Base-by-base conservation (phyloP, 2,329 filamentous ascomycete species). In the Colletotrichum horii region DNA sequence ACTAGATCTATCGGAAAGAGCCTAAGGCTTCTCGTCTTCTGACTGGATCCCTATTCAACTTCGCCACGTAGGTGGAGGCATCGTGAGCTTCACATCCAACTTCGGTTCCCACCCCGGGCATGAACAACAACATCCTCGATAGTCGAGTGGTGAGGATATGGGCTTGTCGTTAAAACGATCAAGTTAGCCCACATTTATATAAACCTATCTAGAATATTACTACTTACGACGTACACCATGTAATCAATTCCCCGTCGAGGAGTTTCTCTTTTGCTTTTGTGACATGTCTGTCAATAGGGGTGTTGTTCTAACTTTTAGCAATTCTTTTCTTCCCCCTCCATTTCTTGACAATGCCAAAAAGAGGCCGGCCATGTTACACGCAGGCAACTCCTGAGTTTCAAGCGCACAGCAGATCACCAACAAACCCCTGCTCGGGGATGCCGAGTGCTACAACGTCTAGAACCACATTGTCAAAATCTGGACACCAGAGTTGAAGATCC, bases 181-280 rank as follows among this genome's bases (percentile, higher is more conserved):
- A n/a, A n/a, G n/a, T n/a, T n/a, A n/a, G n/a, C n/a, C n/a, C n/a
- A n/a, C n/a, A n/a, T n/a, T n/a, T n/a, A n/a, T n/a, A n/a, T n/a
- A n/a, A n/a, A n/a, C n/a, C n/a, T n/a, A n/a, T n/a, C n/a, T n/a
- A n/a, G n/a, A n/a, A n/a, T n/a, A n/a, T n/a, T n/a, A n/a, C n/a
- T n/a, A n/a, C n/a, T n/a, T n/a, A n/a, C n/a, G n/a, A n/a, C n/a
- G n/a, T n/a, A n/a, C n/a, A n/a, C n/a, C n/a, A n/a, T n/a, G n/a
- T n/a, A n/a, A n/a, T n/a, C n/a, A 61, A 61, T 61, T 61, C 58
- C 58, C 58, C 58, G 58, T 32, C 43, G 43, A 52, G 43, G 43
- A 52, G 43, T 22, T 14, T 14, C n/a, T 14, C n/a, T 52, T 52
- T 22, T 52, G 43, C n/a, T 52, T 52, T 52, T 4, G 7, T 4